Conservation (phyloP, 352 stramenopile species). For the Phytophthora cryptogea region DNA sequence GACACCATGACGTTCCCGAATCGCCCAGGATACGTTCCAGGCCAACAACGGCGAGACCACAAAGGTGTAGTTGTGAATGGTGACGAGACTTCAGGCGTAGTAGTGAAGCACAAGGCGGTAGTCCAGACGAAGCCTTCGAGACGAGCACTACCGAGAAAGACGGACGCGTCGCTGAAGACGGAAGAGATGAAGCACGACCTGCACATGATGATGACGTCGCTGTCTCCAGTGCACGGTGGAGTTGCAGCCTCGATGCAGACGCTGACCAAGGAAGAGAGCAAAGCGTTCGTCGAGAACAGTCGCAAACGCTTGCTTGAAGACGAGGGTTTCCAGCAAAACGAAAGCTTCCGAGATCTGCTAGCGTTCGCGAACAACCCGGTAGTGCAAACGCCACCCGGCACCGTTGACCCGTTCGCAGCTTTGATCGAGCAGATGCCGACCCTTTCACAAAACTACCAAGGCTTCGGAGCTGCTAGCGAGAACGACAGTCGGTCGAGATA, state of each 20-base stretch:
- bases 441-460: constrained; percentile 3
- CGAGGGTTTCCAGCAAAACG: constrained; percentile 32
- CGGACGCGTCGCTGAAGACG: neutral
- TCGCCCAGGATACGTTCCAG: constrained; percentile 49
- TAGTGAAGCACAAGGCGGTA: neutral
- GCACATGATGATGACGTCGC: constrained; percentile 23
- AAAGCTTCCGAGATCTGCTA: constrained; percentile 32
- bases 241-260: constrained; percentile 1
- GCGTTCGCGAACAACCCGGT: constrained; percentile 31
- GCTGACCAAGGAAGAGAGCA: constrained; percentile 18
- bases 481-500: constrained; percentile 24
- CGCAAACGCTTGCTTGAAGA: constrained; percentile 40
- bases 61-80: constrained; percentile 25
- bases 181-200: constrained; percentile 33
- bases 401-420: constrained; percentile 27
- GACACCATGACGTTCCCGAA: constrained; percentile 69
- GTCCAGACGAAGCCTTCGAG: constrained; percentile 4
- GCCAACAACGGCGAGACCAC: constrained; percentile 41
- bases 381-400: constrained; percentile 2
- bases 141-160: neutral
- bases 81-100: neutral
- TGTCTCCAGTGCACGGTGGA: constrained; percentile 22
- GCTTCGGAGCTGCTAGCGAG: neutral
- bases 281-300: constrained; percentile 23
- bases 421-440: constrained; percentile 37